These are phyloP conservation scores for Hyaloscypha variabilis DNA, from an alignment of 495 filamentous ascomycete species.

Conservation along the genomic window DNA sequence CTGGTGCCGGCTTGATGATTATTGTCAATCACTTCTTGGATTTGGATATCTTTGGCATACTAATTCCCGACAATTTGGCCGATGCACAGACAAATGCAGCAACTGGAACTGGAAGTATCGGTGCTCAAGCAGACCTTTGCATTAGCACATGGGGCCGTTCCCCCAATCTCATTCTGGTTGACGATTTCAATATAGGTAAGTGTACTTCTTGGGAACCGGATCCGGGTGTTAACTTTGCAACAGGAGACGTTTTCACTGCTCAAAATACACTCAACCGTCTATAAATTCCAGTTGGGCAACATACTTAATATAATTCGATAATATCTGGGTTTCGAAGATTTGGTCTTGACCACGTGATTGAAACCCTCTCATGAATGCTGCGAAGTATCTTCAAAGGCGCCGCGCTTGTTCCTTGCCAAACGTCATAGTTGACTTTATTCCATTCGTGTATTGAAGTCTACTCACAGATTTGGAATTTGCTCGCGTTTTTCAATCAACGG, in stretches of 20 bases:
- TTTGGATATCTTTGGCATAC: conserved; percentile 65
- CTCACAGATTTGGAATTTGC: no score
- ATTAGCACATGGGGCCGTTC: conserved; percentile 66
- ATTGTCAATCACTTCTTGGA: conserved; percentile 95
- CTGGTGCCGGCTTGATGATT: conserved; percentile 63
- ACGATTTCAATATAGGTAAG: conserved; percentile 79
- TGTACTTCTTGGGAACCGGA: conserved; percentile 18
- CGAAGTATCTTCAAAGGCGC: neutral
- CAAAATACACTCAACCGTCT: conserved; percentile 32
- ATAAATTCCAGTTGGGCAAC: neutral
- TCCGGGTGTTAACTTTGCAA: neutral
- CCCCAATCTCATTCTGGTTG: conserved; percentile 87
- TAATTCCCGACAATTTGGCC: conserved; percentile 74
- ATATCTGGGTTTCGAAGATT: neutral
- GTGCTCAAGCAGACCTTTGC: conserved; percentile 68
- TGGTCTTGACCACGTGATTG: neutral
- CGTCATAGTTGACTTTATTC: neutral
- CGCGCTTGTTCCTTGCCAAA: neutral
- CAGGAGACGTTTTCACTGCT: conserved; percentile 34
- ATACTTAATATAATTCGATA: neutral
- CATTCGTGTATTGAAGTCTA: neutral
- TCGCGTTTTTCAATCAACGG: neutral
- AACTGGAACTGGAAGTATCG: conserved; percentile 70
- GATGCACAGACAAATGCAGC: conserved; percentile 72
- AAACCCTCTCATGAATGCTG: neutral